phyloP scores from a whole-genome alignment of 1,284 basidiomycete genomes.

The Sanghuangporus weigelae region DNA sequence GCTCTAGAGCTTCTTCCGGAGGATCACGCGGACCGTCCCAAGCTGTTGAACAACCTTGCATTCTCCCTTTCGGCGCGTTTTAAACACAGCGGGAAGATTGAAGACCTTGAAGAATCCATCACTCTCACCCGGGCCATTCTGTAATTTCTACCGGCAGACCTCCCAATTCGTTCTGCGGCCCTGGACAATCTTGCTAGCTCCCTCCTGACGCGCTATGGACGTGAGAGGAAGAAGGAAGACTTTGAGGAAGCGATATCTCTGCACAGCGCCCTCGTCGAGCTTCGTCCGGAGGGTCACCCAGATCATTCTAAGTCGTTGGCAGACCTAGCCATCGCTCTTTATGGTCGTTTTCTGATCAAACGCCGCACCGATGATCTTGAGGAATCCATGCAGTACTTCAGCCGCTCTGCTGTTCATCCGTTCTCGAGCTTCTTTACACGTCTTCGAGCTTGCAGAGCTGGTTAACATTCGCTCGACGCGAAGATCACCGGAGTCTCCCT shows the following conservation, averaged over 20 bases:
- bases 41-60: not conserved
- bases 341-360: not conserved
- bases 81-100: slow-evolving; percentile 19
- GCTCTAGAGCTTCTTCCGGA: not conserved
- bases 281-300: not conserved
- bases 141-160: not conserved
- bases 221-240: not conserved
- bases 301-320: not conserved
- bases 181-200: not conserved
- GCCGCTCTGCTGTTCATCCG: not conserved
- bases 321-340: not conserved
- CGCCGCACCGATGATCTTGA: not conserved
- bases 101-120: slow-evolving; percentile 6
- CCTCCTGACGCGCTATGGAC: not conserved
- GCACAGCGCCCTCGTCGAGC: not conserved
- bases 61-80: not conserved
- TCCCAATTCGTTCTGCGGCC: not conserved
- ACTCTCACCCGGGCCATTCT: not conserved
- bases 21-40: not conserved
- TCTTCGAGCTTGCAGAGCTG: not conserved
- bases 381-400: not conserved
- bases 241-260: not conserved
- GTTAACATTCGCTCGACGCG: not conserved
- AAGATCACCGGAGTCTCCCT: not conserved
- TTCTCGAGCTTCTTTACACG: not conserved